Evolutionary conservation across 768 basidiomycete species (phyloP).

Genomic region (Mycena venus): DNA sequence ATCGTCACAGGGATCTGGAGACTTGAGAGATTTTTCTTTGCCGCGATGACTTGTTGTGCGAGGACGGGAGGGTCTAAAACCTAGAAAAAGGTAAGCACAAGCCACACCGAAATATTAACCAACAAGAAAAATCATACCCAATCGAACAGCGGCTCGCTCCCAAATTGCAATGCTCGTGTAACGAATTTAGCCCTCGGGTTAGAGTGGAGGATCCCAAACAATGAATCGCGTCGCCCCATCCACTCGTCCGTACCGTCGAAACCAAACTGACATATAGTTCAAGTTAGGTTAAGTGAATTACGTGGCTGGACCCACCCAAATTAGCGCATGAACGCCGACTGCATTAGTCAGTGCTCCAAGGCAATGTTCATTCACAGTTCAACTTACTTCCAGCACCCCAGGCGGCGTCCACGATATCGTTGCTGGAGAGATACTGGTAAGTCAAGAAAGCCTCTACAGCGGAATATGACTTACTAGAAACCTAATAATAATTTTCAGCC

Average conservation of each 20-base stretch:
- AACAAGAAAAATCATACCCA: slow-evolving; percentile 18
- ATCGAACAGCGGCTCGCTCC: slow-evolving; percentile 79
- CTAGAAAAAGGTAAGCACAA: no score
- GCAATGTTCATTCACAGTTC: background rate
- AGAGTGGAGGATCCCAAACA: slow-evolving; percentile 65
- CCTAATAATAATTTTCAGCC: slow-evolving; percentile 37
- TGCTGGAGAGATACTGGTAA: slow-evolving; percentile 41
- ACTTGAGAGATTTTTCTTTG: slow-evolving; percentile 62
- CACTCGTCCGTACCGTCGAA: slow-evolving; percentile 63
- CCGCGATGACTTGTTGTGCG: slow-evolving; percentile 62
- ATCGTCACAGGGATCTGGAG: slow-evolving; percentile 79
- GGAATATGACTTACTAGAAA: slow-evolving; percentile 56
- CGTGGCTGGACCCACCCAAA: slow-evolving; percentile 68
- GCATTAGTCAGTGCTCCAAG: background rate
- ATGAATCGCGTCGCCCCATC: slow-evolving; percentile 64
- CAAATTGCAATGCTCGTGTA: slow-evolving; percentile 77
- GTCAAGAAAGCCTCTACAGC: slow-evolving; percentile 1
- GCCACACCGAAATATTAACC: background rate
- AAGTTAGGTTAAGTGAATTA: background rate
- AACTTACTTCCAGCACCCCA: slow-evolving; percentile 64
- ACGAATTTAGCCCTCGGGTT: slow-evolving; percentile 76
- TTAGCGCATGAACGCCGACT: slow-evolving; percentile 79
- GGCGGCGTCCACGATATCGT: slow-evolving; percentile 76
- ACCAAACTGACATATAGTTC: slow-evolving; percentile 55
- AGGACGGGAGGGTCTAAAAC: slow-evolving; percentile 65